A percentile compares a stretch with the other conserved stretches of the same genome.
phyloP scores from a whole-genome alignment of 495 filamentous ascomycete genomes.

The Neurospora hispaniola region DNA sequence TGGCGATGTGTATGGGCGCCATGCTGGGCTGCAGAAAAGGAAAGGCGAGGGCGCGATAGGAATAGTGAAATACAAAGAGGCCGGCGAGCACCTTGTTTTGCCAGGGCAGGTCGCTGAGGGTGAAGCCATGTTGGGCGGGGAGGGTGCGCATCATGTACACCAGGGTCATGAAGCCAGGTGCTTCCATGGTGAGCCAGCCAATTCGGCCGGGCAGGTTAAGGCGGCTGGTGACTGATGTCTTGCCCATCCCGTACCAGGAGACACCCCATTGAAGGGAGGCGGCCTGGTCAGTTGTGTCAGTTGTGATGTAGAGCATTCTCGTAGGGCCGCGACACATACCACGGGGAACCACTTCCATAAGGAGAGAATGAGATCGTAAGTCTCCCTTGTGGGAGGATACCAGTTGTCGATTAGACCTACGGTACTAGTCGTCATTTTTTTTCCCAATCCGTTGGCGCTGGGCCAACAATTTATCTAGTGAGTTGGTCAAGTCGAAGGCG shows the following conservation, averaged over 20 bases:
- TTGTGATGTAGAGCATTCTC: neutral
- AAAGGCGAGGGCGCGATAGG: constrained; percentile 74
- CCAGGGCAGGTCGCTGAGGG: constrained; percentile 41
- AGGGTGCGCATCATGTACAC: constrained; percentile 65
- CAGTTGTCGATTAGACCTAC: constrained; percentile 35
- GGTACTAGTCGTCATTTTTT: neutral
- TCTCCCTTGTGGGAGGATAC: constrained; percentile 43
- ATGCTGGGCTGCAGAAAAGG: constrained; percentile 81
- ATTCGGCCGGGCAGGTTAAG: constrained; percentile 84
- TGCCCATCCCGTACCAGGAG: constrained; percentile 66
- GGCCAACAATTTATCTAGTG: neutral
- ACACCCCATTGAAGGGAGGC: constrained; percentile 52
- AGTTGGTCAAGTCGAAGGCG: neutral
- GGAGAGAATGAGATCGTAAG: constrained; percentile 38
- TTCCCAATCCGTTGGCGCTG: neutral
- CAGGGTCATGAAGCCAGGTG: constrained; percentile 62
- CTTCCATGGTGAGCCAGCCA: constrained; percentile 83
- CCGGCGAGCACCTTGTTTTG: constrained; percentile 57
- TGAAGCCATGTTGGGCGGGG: constrained; percentile 40
- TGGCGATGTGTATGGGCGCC: constrained; percentile 65
- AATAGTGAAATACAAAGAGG: constrained; percentile 71
- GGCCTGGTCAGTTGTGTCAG: constrained; percentile 28
- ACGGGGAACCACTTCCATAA: constrained; percentile 41
- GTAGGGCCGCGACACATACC: constrained; percentile 12
- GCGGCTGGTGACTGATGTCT: constrained; percentile 61